A percentile compares a stretch with the other conserved stretches of the same genome.
Conservation (phyloP, 805 yeast species). For the Candida nitratophila region DNA sequence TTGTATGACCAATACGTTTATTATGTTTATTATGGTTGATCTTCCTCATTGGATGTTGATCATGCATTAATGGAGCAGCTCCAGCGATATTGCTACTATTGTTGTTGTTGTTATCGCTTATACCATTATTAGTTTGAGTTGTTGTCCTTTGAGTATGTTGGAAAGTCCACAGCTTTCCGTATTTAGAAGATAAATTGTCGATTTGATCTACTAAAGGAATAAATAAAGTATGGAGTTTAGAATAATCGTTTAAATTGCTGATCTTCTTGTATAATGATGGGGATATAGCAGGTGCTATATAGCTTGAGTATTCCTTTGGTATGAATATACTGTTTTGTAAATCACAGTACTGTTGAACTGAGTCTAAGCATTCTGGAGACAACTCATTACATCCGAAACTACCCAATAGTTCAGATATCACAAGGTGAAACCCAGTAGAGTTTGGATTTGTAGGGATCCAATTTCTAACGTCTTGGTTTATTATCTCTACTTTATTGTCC, state of each 20-base stretch:
- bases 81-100: too few species aligned
- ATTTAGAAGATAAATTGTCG: conserved; percentile 37
- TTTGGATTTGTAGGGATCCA: conserved; percentile 29
- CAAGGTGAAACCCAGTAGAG: conserved; percentile 40
- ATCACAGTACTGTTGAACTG: conserved; percentile 34
- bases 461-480: conserved; percentile 52
- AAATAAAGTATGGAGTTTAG: conserved; percentile 18
- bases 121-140: too few species aligned
- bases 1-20: conserved; percentile 15
- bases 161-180: conserved; percentile 55
- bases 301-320: conserved; percentile 53
- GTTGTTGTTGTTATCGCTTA: neutral
- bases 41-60: neutral
- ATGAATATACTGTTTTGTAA: conserved; percentile 48
- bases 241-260: conserved; percentile 4
- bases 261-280: conserved; percentile 41
- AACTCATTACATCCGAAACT: conserved; percentile 91
- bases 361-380: conserved; percentile 70
- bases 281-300: conserved; percentile 59
- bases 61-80: neutral
- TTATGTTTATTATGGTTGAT: conserved; percentile 9
- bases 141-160: too few species aligned
- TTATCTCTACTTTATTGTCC: conserved; percentile 43
- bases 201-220: conserved; percentile 25
- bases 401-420: conserved; percentile 79